phyloP scores from a whole-genome alignment of 257 asterid genomes.

The Oldenlandia corymbosa region DNA sequence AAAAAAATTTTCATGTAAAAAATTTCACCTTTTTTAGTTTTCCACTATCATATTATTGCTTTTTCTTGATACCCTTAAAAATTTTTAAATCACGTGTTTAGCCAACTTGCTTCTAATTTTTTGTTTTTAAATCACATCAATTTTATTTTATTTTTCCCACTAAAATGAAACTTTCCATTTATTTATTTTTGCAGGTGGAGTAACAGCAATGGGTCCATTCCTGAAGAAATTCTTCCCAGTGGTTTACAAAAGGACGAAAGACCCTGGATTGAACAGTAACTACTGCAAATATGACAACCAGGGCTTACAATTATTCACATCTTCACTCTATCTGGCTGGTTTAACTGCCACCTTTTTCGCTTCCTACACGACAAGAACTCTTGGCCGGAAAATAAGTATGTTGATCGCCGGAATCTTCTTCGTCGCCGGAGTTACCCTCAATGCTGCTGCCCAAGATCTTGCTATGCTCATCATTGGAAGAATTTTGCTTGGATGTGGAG shows the following conservation, averaged over 20 bases:
- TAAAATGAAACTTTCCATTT: too few species aligned
- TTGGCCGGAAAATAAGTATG: slow-evolving; percentile 70
- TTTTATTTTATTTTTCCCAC: too few species aligned
- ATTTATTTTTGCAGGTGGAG: slow-evolving; percentile 53
- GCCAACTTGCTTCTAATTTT: neutral
- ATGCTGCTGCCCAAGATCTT: slow-evolving; percentile 70
- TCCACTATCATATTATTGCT: too few species aligned
- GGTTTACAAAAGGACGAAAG: slow-evolving; percentile 36
- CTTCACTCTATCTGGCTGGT: slow-evolving; percentile 81
- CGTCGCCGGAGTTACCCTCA: slow-evolving; percentile 48
- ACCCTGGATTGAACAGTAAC: slow-evolving; percentile 37
- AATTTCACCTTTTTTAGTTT: too few species aligned
- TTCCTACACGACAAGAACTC: slow-evolving; percentile 70
- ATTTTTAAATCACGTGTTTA: neutral
- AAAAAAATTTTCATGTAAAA: too few species aligned
- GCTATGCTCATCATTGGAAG: slow-evolving; percentile 91
- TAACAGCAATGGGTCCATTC: slow-evolving; percentile 63
- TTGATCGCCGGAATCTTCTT: slow-evolving; percentile 74
- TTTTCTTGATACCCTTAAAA: neutral
- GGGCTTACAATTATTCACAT: slow-evolving; percentile 79
- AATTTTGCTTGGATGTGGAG: slow-evolving; percentile 77
- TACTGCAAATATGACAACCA: slow-evolving; percentile 90
- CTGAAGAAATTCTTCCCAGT: slow-evolving; percentile 67
- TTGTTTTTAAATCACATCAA: neutral
- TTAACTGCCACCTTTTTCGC: slow-evolving; percentile 79